Percentiles rank a stretch among this genome's conserved stretches.
phyloP scores from a whole-genome alignment of 768 basidiomycete species.

The Xerocomus brunneocitrinus region DNA sequence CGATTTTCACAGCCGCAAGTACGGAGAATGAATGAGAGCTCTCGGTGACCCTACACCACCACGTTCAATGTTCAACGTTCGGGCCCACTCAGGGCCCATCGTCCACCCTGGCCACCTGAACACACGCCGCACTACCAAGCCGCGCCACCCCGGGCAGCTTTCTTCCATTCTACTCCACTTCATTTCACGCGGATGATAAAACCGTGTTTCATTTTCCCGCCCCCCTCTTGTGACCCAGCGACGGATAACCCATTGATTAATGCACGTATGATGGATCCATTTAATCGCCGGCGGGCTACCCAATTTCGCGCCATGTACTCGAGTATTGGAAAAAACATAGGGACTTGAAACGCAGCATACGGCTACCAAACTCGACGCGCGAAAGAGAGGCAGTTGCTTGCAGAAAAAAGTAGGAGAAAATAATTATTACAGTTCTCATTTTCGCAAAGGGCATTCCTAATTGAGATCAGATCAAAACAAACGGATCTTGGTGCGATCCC shows the following conservation, averaged over 20 bases:
- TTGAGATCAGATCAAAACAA: constrained; percentile 8
- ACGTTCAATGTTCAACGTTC: background rate
- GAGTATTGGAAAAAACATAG: background rate
- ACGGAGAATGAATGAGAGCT: background rate
- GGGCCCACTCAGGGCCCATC: background rate
- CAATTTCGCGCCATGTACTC: background rate
- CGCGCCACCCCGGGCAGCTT: background rate
- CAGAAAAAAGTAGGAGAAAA: background rate
- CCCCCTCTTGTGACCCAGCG: background rate
- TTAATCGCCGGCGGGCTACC: background rate
- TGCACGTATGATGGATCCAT: background rate
- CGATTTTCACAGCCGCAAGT: background rate
- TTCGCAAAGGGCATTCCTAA: background rate
- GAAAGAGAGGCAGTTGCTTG: background rate
- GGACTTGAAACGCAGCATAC: background rate
- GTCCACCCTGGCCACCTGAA: background rate
- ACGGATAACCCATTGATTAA: background rate
- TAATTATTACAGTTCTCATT: background rate
- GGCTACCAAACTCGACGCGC: no score
- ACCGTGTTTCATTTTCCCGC: constrained; percentile 1
- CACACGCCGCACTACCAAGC: background rate
- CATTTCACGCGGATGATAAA: constrained; percentile 1
- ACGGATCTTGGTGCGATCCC: constrained; percentile 1
- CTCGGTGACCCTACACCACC: background rate
- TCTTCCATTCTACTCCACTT: constrained; percentile 8